phyloP scores from a whole-genome alignment of 2,329 filamentous ascomycete genomes.

The Fusarium albosuccineum region DNA sequence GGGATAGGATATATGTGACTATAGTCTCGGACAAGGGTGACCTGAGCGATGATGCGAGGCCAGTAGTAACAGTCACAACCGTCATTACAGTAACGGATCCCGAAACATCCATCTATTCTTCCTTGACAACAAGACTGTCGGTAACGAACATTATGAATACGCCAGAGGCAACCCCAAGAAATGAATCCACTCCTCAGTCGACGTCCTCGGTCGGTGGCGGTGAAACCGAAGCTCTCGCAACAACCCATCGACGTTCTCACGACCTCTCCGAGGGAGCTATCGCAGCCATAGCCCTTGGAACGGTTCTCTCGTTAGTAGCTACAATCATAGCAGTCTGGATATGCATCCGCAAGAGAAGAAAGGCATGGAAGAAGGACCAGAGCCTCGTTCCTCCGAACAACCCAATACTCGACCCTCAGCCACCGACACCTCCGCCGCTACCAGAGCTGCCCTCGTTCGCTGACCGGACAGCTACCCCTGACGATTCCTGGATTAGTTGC shows the following conservation, averaged over 20 bases:
- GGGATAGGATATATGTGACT: slow-evolving; percentile 22
- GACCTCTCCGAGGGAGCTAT: slow-evolving; percentile 30
- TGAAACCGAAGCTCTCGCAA: background rate
- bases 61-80: slow-evolving; percentile 32
- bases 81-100: slow-evolving; percentile 20
- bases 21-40: slow-evolving; percentile 11
- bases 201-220: slow-evolving; percentile 3
- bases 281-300: slow-evolving; percentile 36
- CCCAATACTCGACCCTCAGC: background rate
- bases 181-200: slow-evolving; percentile 1
- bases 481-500: slow-evolving; percentile 32
- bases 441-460: slow-evolving; percentile 16
- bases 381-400: slow-evolving; percentile 3
- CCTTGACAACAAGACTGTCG: background rate
- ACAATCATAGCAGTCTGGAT: slow-evolving; percentile 26
- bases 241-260: slow-evolving; percentile 1
- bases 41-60: background rate
- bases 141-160: background rate
- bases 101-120: background rate
- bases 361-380: slow-evolving; percentile 1
- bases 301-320: slow-evolving; percentile 13
- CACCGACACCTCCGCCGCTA: slow-evolving; percentile 3
- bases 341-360: slow-evolving; percentile 17
- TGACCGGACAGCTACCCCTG: slow-evolving; percentile 16
- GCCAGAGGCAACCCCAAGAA: slow-evolving; percentile 8